Percentiles rank a stretch among this genome's conserved stretches.
Evolutionary conservation across 805 yeast species (phyloP).

Genomic region (Hyphopichia homilentoma): DNA sequence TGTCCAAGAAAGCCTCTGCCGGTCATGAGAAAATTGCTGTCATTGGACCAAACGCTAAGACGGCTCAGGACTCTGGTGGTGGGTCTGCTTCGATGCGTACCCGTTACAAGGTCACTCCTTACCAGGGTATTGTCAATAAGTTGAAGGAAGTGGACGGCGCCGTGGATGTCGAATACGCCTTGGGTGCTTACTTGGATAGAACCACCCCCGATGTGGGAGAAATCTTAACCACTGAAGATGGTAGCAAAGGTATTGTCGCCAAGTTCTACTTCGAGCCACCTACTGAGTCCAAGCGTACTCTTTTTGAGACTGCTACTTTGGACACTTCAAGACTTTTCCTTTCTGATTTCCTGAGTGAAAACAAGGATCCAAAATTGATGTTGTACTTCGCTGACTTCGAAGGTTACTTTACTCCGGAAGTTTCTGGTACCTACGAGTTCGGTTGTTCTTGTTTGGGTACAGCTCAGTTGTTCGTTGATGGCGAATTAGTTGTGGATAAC

Average conservation of each 20-base stretch:
- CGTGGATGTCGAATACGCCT: constrained; percentile 19
- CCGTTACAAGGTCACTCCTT: constrained; percentile 46
- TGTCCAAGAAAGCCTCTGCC: constrained; percentile 19
- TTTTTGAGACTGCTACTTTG: constrained; percentile 13
- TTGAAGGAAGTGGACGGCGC: constrained; percentile 21
- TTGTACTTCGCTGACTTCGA: constrained; percentile 43
- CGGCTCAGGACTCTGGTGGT: constrained; percentile 53
- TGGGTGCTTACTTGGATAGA: constrained; percentile 32
- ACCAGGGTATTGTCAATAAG: constrained; percentile 39
- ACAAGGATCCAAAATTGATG: constrained; percentile 13
- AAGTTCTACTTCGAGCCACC: constrained; percentile 16
- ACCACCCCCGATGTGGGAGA: constrained; percentile 26
- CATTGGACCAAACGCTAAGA: constrained; percentile 58
- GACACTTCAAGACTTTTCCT: constrained; percentile 18
- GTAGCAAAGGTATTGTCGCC: constrained; percentile 17
- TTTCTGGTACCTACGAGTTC: constrained; percentile 45
- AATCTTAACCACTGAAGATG: constrained; percentile 16
- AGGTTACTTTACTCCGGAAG: constrained; percentile 44
- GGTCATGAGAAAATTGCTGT: constrained; percentile 39
- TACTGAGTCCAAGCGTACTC: constrained; percentile 10
- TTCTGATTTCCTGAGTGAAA: constrained; percentile 19
- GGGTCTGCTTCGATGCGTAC: constrained; percentile 56
- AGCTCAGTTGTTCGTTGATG: constrained; percentile 53
- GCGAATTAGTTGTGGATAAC: constrained; percentile 51
- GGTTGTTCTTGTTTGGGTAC: constrained; percentile 54